Conservation (phyloP, 768 basidiomycete genomes). For the Suillus alpinus region DNA sequence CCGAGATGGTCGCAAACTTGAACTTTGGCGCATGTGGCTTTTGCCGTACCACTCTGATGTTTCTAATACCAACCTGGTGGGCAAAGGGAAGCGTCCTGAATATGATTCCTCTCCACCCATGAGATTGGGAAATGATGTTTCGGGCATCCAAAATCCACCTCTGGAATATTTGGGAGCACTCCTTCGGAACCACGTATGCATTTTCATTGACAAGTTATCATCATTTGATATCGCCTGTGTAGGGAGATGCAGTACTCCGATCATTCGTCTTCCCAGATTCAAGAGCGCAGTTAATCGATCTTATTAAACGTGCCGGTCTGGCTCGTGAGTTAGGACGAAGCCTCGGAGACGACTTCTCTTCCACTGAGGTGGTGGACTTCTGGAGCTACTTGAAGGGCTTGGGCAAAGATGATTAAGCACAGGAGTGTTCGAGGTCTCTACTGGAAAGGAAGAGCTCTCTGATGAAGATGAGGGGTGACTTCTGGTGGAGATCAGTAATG, state of each 20-base stretch:
- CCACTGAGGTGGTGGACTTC: conserved; percentile 54
- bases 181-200: conserved; percentile 59
- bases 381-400: conserved; percentile 56
- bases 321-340: conserved; percentile 25
- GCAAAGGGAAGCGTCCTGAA: conserved; percentile 45
- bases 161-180: conserved; percentile 48
- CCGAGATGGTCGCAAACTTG: conserved; percentile 71
- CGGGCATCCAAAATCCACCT: conserved; percentile 21
- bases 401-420: neutral
- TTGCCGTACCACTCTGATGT: conserved; percentile 30
- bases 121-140: conserved; percentile 6
- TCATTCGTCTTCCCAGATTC: conserved; percentile 76
- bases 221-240: conserved; percentile 8
- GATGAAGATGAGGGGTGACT: neutral
- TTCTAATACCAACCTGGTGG: conserved; percentile 20
- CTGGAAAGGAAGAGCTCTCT: neutral
- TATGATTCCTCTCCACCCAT: conserved; percentile 28
- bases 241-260: conserved; percentile 57
- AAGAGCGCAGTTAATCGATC: conserved; percentile 58
- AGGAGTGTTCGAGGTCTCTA: too few relatives aligned
- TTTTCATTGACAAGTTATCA: conserved; percentile 4
- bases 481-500: neutral
- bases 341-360: conserved; percentile 27
- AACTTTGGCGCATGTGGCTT: conserved; percentile 76
- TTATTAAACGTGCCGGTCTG: conserved; percentile 49